Evolutionary conservation across 2,329 filamentous ascomycete species (phyloP).

Genomic region (Fusarium nodosum): DNA sequence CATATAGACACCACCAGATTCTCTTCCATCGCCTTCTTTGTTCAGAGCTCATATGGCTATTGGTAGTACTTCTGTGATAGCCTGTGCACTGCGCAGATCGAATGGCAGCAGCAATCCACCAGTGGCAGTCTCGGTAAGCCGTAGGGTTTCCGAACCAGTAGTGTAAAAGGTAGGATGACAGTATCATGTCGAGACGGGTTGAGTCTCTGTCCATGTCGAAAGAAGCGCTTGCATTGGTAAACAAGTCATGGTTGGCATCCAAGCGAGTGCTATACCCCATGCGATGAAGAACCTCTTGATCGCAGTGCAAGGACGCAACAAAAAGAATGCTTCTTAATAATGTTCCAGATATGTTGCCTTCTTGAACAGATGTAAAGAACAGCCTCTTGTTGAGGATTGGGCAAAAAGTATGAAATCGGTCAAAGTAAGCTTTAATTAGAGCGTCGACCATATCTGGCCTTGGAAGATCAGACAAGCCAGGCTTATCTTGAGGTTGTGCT

Average conservation of each 20-base stretch:
- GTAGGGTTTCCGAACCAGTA: conserved; percentile 33
- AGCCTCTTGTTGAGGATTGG: background rate
- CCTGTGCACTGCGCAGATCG: conserved; percentile 7
- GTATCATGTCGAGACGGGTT: background rate
- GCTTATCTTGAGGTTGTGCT: background rate
- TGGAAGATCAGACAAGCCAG: background rate
- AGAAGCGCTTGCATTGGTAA: background rate
- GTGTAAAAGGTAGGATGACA: conserved; percentile 22
- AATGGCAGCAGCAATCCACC: conserved; percentile 19
- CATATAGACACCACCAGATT: conserved; percentile 17
- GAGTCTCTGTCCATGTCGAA: conserved; percentile 4
- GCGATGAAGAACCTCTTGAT: conserved; percentile 1
- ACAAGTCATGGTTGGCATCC: conserved; percentile 5
- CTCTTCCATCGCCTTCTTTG: background rate
- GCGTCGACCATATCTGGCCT: background rate
- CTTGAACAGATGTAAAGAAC: background rate
- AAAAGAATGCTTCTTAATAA: conserved; percentile 7
- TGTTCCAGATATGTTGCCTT: background rate
- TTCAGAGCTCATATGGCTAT: accelerated
- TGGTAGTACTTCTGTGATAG: background rate
- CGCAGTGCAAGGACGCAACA: conserved; percentile 19
- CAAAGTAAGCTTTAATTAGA: conserved; percentile 23
- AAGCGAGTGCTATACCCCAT: conserved; percentile 14
- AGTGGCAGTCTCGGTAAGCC: conserved; percentile 6
- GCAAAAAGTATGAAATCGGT: background rate